Conservation (phyloP, 2,329 filamentous ascomycete species). For the Exophiala sideris region DNA sequence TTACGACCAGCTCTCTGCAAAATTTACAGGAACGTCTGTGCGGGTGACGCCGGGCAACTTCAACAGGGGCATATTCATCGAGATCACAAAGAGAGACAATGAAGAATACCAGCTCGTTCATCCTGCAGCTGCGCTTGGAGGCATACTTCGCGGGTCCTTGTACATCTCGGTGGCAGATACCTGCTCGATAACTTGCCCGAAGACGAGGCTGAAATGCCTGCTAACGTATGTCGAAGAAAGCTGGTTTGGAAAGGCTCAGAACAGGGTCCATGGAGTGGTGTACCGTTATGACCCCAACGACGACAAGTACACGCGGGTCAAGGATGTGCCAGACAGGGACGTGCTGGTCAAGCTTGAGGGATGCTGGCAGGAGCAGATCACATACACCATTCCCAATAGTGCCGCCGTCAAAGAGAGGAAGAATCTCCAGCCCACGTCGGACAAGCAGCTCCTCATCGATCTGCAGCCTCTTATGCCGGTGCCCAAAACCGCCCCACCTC, state of each 20-base stretch:
- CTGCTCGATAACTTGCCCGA: constrained; percentile 83
- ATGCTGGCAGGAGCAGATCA: constrained; percentile 74
- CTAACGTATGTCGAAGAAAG: constrained; percentile 91
- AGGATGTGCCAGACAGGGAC: constrained; percentile 81
- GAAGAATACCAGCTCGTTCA: constrained; percentile 96
- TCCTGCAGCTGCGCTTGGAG: constrained; percentile 87
- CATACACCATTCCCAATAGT: constrained; percentile 48
- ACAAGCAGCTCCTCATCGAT: constrained; percentile 75
- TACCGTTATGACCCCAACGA: constrained; percentile 88
- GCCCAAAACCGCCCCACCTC: constrained; percentile 73
- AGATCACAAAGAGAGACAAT: constrained; percentile 70
- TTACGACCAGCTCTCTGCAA: constrained; percentile 94
- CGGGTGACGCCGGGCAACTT: constrained; percentile 88
- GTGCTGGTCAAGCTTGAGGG: constrained; percentile 79
- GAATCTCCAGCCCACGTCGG: constrained; percentile 52
- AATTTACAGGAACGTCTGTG: constrained; percentile 94
- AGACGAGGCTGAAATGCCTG: constrained; percentile 87
- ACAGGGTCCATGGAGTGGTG: constrained; percentile 84
- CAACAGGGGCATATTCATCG: constrained; percentile 95
- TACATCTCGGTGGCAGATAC: constrained; percentile 87
- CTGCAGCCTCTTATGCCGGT: constrained; percentile 77
- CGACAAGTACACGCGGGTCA: constrained; percentile 73
- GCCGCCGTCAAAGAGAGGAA: constrained; percentile 27
- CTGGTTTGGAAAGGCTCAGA: constrained; percentile 87
- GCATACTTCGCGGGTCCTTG: constrained; percentile 79